These are phyloP conservation scores for Gymnopilus dilepis DNA, from an alignment of 768 basidiomycete species.

Conservation along the genomic window DNA sequence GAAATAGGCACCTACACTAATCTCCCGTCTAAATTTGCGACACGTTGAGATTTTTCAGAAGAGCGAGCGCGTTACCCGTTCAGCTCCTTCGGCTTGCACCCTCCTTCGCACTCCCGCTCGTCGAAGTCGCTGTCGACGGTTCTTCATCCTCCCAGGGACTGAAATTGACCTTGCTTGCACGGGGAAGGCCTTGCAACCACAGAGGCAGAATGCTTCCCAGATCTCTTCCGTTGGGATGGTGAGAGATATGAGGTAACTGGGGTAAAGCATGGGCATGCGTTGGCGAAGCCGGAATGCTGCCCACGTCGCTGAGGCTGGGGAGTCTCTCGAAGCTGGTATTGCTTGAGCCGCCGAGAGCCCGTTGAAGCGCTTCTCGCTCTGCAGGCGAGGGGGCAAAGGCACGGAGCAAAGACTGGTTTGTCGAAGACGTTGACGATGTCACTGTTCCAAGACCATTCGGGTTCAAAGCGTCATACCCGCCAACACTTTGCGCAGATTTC, in stretches of 20 bases:
- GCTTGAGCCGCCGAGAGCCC: slow-evolving; percentile 74
- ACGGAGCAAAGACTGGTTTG: slow-evolving; percentile 61
- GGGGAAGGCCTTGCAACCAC: slow-evolving; percentile 72
- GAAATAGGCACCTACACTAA: background rate
- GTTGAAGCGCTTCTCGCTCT: slow-evolving; percentile 84
- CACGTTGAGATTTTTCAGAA: slow-evolving; percentile 1
- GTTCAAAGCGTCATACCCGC: slow-evolving; percentile 60
- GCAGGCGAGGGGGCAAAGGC: slow-evolving; percentile 90
- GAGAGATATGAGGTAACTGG: slow-evolving; percentile 30
- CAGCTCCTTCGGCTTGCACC: slow-evolving; percentile 16
- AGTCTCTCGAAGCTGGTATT: slow-evolving; percentile 80
- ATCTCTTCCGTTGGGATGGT: slow-evolving; percentile 29
- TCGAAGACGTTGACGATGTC: slow-evolving; percentile 43
- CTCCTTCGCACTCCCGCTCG: slow-evolving; percentile 18
- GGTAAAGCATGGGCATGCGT: slow-evolving; percentile 50
- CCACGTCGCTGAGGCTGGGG: slow-evolving; percentile 79
- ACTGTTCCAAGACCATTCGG: slow-evolving; percentile 57
- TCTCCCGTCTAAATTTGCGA: slow-evolving; percentile 10
- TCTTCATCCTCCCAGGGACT: slow-evolving; percentile 87
- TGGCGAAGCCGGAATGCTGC: slow-evolving; percentile 74
- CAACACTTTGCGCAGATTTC: no score
- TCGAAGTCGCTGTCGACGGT: background rate
- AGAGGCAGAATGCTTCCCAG: slow-evolving; percentile 53
- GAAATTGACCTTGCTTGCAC: slow-evolving; percentile 72
- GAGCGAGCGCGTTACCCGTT: background rate